These are phyloP conservation scores for Casuarina cunninghamiana DNA, from an alignment of 306 rosid genomes.

Conservation along the genomic window DNA sequence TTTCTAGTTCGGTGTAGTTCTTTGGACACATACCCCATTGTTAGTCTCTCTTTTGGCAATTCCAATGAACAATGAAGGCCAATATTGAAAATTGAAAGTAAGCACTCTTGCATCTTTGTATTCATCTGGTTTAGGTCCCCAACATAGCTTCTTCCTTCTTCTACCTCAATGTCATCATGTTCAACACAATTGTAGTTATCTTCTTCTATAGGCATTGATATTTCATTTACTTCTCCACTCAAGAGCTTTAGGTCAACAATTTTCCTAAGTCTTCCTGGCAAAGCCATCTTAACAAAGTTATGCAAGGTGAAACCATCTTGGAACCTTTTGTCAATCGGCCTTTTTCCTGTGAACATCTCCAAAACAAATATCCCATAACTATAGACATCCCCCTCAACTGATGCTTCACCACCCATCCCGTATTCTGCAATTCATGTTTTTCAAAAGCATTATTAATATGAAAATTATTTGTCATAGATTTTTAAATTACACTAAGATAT, in stretches of 20 bases:
- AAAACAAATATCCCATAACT: slow-evolving; percentile 45
- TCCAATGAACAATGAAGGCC: slow-evolving; percentile 25
- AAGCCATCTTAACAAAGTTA: background rate
- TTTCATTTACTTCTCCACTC: background rate
- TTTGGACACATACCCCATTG: slow-evolving; percentile 12
- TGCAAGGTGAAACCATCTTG: no score
- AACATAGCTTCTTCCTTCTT: background rate
- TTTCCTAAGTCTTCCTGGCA: slow-evolving; percentile 21
- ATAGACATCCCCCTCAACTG: slow-evolving; percentile 30
- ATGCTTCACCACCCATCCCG: slow-evolving; percentile 31
- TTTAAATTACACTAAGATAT: no score
- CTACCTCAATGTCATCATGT: background rate
- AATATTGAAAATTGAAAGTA: background rate
- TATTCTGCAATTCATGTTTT: slow-evolving; percentile 24
- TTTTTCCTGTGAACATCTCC: slow-evolving; percentile 37
- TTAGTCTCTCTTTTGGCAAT: slow-evolving; percentile 32
- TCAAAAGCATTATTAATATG: background rate
- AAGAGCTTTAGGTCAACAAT: slow-evolving; percentile 17
- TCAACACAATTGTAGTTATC: background rate
- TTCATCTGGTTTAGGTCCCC: background rate
- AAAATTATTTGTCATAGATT: no score
- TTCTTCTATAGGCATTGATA: background rate
- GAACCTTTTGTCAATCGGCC: background rate
- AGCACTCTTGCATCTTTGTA: slow-evolving; percentile 8
- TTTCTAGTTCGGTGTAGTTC: slow-evolving; percentile 19